Conservation (phyloP, 352 stramenopile genomes). For the Globisporangium rhizosaccharum region DNA sequence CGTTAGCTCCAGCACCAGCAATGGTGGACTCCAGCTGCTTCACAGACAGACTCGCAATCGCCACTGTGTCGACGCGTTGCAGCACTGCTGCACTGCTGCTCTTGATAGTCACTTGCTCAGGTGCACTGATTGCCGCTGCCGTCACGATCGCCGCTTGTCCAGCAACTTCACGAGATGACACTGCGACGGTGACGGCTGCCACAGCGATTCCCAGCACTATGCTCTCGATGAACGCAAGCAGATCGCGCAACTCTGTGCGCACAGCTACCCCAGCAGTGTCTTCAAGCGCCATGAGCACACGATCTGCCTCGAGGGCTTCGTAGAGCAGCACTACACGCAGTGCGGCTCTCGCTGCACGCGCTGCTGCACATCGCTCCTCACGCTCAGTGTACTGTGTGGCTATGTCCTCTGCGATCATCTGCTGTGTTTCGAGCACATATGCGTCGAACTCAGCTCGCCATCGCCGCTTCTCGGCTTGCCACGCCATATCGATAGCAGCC, state of each 20-base stretch:
- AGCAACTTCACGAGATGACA: too few species aligned
- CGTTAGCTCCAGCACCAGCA: too few species aligned
- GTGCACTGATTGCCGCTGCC: too few species aligned
- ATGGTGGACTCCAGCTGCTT: too few species aligned
- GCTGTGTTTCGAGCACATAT: conserved; percentile 1
- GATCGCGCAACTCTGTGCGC: neutral
- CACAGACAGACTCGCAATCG: too few species aligned
- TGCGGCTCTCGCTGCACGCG: neutral
- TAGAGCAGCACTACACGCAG: neutral
- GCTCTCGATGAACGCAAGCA: conserved; percentile 1
- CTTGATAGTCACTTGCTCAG: too few species aligned
- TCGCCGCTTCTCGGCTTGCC: conserved; percentile 3
- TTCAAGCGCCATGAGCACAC: conserved; percentile 2
- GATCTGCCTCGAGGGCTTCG: conserved; percentile 1
- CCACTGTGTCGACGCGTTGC: too few species aligned
- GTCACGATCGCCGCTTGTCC: too few species aligned
- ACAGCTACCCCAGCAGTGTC: neutral
- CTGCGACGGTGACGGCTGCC: neutral
- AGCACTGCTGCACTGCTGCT: too few species aligned
- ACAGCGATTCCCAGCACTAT: neutral
- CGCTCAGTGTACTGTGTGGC: neutral
- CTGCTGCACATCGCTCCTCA: neutral
- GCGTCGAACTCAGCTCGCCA: neutral
- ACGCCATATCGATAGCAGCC: neutral
- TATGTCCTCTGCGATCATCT: conserved; percentile 11